Evolutionary conservation across 2,329 filamentous ascomycete genomes (phyloP).

Genomic region (Trichoderma aggressivum): DNA sequence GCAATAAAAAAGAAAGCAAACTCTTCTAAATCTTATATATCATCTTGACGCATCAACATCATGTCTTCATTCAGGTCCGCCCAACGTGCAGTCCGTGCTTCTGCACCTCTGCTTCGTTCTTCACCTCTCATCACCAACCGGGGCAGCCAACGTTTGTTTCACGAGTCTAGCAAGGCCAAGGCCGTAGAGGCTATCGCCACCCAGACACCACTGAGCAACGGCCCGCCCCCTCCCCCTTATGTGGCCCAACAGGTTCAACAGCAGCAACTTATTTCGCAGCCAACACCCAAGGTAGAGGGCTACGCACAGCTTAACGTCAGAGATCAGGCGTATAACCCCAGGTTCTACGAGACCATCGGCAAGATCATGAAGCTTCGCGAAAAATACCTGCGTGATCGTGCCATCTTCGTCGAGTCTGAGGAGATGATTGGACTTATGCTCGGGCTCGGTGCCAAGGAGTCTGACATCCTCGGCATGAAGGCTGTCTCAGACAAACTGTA

Average conservation of each 20-base stretch:
- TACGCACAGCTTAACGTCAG: conserved; percentile 25
- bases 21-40: conserved; percentile 5
- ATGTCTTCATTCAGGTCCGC: conserved; percentile 20
- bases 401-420: conserved; percentile 26
- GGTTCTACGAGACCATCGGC: conserved; percentile 28
- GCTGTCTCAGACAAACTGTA: conserved; percentile 25
- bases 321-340: conserved; percentile 24
- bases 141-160: conserved; percentile 24
- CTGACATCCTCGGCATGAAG: conserved; percentile 25
- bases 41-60: conserved; percentile 6
- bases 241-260: background rate
- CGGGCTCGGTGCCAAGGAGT: conserved; percentile 27
- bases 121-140: background rate
- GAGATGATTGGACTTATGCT: conserved; percentile 27
- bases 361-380: conserved; percentile 27
- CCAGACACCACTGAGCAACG: conserved; percentile 10
- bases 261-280: background rate
- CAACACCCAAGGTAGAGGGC: background rate
- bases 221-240: conserved; percentile 14
- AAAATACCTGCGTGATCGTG: conserved; percentile 26
- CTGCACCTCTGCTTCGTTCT: conserved; percentile 19
- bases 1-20: conserved; percentile 1
- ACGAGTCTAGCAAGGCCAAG: conserved; percentile 24
- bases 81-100: conserved; percentile 20
- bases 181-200: conserved; percentile 23